Conservation (phyloP, 495 filamentous ascomycete species). For the Evansstolkia leycettana region DNA sequence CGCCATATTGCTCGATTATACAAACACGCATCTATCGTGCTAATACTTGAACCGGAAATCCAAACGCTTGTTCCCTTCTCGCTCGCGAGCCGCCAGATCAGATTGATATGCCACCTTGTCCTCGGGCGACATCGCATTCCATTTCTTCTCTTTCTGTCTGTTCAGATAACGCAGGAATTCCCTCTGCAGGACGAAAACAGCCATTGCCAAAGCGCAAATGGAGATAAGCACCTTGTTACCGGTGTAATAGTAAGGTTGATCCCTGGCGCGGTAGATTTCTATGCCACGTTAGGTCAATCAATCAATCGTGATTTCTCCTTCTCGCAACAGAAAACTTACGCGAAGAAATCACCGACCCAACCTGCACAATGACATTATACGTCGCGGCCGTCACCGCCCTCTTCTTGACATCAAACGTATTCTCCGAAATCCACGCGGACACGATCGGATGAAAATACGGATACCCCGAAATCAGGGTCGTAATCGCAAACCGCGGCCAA, state of each 20-base stretch:
- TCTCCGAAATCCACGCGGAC: conserved; percentile 28
- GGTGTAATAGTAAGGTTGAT: conserved; percentile 23
- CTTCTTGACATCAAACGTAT: conserved; percentile 28
- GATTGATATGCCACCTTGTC: conserved; percentile 20
- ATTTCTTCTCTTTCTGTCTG: conserved; percentile 21
- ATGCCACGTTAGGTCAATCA: background rate
- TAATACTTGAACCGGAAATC: conserved; percentile 28
- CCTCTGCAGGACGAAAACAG: conserved; percentile 17
- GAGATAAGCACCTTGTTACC: conserved; percentile 27
- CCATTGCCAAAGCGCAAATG: conserved; percentile 20
- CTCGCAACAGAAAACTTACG: conserved; percentile 8
- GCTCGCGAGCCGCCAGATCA: conserved; percentile 16
- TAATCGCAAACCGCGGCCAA: conserved; percentile 28
- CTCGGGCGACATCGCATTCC: conserved; percentile 21
- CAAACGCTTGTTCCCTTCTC: conserved; percentile 25
- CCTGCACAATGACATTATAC: conserved; percentile 33
- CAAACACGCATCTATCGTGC: no score
- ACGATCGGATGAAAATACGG: conserved; percentile 37
- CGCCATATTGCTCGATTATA: no score
- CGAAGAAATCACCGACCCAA: conserved; percentile 18
- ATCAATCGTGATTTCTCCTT: no score
- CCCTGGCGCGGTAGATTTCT: conserved; percentile 25
- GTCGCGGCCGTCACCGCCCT: conserved; percentile 29
- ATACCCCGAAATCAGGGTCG: conserved; percentile 27
- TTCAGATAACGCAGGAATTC: conserved; percentile 20